Evolutionary conservation across 1,284 basidiomycete genomes (phyloP), one percentile per base, ranked within the genome.

Genomic region (Stygiomarasmius scandens): DNA sequence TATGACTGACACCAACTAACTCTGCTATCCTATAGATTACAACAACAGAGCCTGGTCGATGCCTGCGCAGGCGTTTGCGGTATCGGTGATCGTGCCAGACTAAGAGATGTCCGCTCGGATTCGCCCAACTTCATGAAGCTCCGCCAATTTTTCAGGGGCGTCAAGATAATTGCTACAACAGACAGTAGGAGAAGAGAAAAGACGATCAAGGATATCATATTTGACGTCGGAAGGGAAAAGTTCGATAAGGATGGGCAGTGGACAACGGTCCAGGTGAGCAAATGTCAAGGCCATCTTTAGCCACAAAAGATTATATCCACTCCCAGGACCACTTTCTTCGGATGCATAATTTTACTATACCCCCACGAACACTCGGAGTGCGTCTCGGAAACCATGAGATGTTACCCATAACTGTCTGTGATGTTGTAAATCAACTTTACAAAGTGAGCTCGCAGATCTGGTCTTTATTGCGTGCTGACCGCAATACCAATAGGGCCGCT

Each of bases 231-330:
- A 9, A 61, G 60, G 0, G 49, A 60, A 6, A 66, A 29, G 8
- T 79, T 80, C 60, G 68, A 72, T 4, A 70, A 66, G 43, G 65
- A 67, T 29, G 72, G 69, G 3, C 63, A 68, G n/a, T 56, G 43
- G 11, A 66, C 67, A 1, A 69, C 69, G 0, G 67, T 76, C 29
- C 65, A 63, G 9, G 69, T 71, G 8, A 49, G 66, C 61, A 19
- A n/a, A 11, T 48, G 11, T 38, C 47, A 22, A 41, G 9, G n/a
- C 10, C 10, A 29, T 32, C 14, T 20, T 25, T 11, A 2, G 32
- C 45, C 2, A 14, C 45, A 19, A 29, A 41, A 19, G 25, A 47
- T 24, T 5, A 20, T 22, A 43, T 10, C 11, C 9, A n/a, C 4
- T 49, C 6, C 14, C 44, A 76, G 74, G 61, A 69, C 3, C 72